Conservation (phyloP, 768 basidiomycete species). For the Tephrocybe rancida region DNA sequence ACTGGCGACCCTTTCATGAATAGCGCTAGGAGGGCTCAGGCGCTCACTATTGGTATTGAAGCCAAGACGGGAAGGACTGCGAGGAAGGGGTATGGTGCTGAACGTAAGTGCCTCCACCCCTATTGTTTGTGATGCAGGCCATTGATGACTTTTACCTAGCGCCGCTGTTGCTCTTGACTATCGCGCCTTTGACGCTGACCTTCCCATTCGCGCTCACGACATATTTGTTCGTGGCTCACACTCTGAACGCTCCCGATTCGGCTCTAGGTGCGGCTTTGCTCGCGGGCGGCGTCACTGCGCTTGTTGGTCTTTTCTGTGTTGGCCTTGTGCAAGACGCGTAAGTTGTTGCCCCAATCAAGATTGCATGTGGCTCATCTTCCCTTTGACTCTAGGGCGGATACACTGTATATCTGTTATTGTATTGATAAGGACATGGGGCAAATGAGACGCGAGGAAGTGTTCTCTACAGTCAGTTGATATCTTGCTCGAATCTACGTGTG, state of each 20-base stretch:
- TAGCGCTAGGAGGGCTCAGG: conserved; percentile 51
- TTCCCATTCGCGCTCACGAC: conserved; percentile 81
- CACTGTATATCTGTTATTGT: conserved; percentile 50
- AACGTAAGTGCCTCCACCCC: conserved; percentile 48
- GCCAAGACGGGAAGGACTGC: conserved; percentile 36
- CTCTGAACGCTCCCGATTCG: conserved; percentile 65
- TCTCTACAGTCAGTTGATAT: conserved; percentile 34
- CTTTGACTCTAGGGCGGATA: conserved; percentile 38
- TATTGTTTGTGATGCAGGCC: neutral
- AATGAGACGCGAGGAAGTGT: conserved; percentile 42
- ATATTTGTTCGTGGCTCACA: conserved; percentile 90
- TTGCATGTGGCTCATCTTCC: neutral
- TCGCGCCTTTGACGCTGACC: conserved; percentile 77
- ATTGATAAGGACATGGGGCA: conserved; percentile 48
- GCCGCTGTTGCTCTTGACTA: conserved; percentile 72
- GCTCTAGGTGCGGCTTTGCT: conserved; percentile 77
- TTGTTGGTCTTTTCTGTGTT: conserved; percentile 83
- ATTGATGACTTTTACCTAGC: conserved; percentile 33
- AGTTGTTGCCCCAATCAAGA: conserved; percentile 18
- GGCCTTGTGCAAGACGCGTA: conserved; percentile 75
- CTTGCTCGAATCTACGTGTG: neutral
- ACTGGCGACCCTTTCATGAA: conserved; percentile 73
- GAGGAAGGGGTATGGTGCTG: conserved; percentile 51
- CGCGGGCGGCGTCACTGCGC: conserved; percentile 76
- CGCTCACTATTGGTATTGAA: conserved; percentile 39